A percentile compares a stretch with the other conserved stretches of the same genome.
Evolutionary conservation across 1,284 basidiomycete species (phyloP).

Genomic region (Moesziomyces globuligerus): DNA sequence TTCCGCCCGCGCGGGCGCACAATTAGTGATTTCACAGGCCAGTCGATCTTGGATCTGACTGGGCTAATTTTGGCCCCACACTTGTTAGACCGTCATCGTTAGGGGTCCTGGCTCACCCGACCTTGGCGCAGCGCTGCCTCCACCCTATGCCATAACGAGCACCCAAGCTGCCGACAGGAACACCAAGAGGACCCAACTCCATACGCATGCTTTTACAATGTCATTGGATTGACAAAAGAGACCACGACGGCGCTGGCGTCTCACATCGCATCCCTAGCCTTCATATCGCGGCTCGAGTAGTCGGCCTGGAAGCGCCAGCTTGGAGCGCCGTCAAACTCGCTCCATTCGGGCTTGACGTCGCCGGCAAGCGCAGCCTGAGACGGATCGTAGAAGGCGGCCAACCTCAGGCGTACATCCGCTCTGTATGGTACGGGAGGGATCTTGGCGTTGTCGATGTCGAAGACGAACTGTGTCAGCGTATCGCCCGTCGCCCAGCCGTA

Average conservation of each 20-base stretch:
- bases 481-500: constrained; percentile 41
- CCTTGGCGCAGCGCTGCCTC: too few relatives aligned
- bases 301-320: constrained; percentile 42
- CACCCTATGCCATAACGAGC: too few relatives aligned
- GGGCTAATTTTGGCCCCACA: background rate
- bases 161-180: too few relatives aligned
- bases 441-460: constrained; percentile 18
- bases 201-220: too few relatives aligned
- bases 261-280: constrained; percentile 21
- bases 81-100: too few relatives aligned
- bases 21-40: constrained; percentile 16
- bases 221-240: background rate
- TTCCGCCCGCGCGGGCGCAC: constrained; percentile 8
- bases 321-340: constrained; percentile 26
- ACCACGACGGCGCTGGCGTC: background rate
- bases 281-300: constrained; percentile 30
- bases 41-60: background rate
- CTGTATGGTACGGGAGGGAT: constrained; percentile 36
- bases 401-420: constrained; percentile 19
- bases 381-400: constrained; percentile 34
- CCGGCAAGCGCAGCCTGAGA: constrained; percentile 12
- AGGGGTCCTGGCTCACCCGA: too few relatives aligned
- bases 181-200: too few relatives aligned
- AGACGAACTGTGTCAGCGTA: constrained; percentile 40
- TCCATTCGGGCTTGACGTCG: constrained; percentile 27